phyloP scores from a whole-genome alignment of 1,284 basidiomycete species.

The Boletus semigastroideus region DNA sequence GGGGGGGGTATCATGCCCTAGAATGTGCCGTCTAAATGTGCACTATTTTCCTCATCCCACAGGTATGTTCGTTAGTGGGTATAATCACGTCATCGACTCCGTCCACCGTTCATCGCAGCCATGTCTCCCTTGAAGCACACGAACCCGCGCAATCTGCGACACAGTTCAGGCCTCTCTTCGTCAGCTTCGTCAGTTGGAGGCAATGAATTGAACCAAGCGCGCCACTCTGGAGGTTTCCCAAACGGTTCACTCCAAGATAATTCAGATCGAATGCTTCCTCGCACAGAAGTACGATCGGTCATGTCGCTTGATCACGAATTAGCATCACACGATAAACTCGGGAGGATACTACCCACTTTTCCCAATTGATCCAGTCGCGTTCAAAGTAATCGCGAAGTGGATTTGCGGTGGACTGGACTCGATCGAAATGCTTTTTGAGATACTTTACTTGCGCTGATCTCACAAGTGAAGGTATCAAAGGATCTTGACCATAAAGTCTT shows the following conservation, averaged over 20 bases:
- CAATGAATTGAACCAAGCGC: slow-evolving; percentile 46
- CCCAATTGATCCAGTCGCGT: slow-evolving; percentile 65
- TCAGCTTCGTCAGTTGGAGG: slow-evolving; percentile 21
- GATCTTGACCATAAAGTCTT: slow-evolving; percentile 44
- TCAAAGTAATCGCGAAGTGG: slow-evolving; percentile 63
- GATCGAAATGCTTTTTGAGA: slow-evolving; percentile 31
- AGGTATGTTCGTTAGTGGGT: slow-evolving; percentile 21
- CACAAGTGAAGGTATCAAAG: slow-evolving; percentile 33
- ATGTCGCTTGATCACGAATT: slow-evolving; percentile 54
- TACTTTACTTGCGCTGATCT: slow-evolving; percentile 32
- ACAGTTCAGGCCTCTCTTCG: slow-evolving; percentile 29
- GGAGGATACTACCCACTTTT: slow-evolving; percentile 46
- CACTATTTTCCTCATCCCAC: slow-evolving; percentile 5
- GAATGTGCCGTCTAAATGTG: slow-evolving; percentile 20
- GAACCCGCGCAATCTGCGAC: slow-evolving; percentile 39
- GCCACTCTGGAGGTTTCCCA: slow-evolving; percentile 51
- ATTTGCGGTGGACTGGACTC: slow-evolving; percentile 29
- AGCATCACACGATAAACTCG: background rate
- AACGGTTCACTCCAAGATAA: slow-evolving; percentile 55
- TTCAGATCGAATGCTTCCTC: slow-evolving; percentile 44
- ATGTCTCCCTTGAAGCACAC: slow-evolving; percentile 37
- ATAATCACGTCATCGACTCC: slow-evolving; percentile 12
- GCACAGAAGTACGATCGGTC: slow-evolving; percentile 67
- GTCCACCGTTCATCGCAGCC: slow-evolving; percentile 2
- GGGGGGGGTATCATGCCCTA: slow-evolving; percentile 25